phyloP scores from a whole-genome alignment of 208 protist genomes.

The Crithidia sp. region DNA sequence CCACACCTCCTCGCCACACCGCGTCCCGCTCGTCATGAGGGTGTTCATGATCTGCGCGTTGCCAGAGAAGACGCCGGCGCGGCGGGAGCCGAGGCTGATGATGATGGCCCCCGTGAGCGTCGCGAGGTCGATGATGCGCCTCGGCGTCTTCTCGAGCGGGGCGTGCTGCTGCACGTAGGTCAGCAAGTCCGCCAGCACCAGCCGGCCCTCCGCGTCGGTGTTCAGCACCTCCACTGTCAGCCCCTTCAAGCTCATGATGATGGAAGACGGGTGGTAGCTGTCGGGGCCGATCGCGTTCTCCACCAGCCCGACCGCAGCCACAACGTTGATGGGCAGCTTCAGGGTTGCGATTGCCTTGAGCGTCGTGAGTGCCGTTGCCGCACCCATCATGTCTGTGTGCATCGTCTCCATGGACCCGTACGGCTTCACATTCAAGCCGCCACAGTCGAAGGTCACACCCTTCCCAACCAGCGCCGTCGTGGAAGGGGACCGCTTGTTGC shows the following conservation, averaged over 20 bases:
- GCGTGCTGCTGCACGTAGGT: slow-evolving; percentile 84
- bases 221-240: slow-evolving; percentile 91
- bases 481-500: slow-evolving; percentile 46
- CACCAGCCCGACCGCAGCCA: slow-evolving; percentile 79
- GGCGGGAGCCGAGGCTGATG: slow-evolving; percentile 71
- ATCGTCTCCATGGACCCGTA: slow-evolving; percentile 92
- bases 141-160: slow-evolving; percentile 60
- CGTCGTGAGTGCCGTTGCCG: slow-evolving; percentile 78
- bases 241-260: slow-evolving; percentile 83
- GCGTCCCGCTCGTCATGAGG: slow-evolving; percentile 62
- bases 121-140: slow-evolving; percentile 86
- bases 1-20: slow-evolving; percentile 81
- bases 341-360: slow-evolving; percentile 75
- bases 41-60: slow-evolving; percentile 37
- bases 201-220: slow-evolving; percentile 92
- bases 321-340: slow-evolving; percentile 75
- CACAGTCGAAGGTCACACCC: slow-evolving; percentile 93
- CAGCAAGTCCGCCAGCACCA: slow-evolving; percentile 90
- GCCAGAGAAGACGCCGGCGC: slow-evolving; percentile 81
- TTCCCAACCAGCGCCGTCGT: slow-evolving; percentile 86
- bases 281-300: slow-evolving; percentile 89
- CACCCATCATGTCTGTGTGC: slow-evolving; percentile 94
- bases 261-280: slow-evolving; percentile 82
- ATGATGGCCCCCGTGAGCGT: slow-evolving; percentile 92
- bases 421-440: slow-evolving; percentile 92